Evolutionary conservation across 2,329 filamentous ascomycete species (phyloP), one percentile per base, ranked within the genome.

Genomic region (Fusarium xyrophilum): DNA sequence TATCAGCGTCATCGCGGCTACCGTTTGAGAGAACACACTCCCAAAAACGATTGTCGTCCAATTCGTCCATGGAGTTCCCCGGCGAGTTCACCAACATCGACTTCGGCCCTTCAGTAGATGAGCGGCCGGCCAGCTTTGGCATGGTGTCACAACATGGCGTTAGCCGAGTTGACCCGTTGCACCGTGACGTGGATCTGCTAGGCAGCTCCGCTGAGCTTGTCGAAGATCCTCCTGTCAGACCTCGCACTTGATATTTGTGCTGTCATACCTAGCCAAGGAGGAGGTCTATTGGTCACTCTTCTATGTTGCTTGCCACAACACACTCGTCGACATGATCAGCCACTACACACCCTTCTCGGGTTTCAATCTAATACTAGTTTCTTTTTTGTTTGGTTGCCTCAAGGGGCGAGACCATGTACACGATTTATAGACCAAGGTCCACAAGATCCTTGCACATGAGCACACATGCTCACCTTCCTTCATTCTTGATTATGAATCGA

Each of bases 11-110:
- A 15, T 76, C 69, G 51, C 75, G 68, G 25, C 78, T 89, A 25
- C 88, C 88, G 0, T 90, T 89, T 70, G 85, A 88, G 65, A 83
- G 86, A 9, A 83, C 80, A 27, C 81, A 80, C 38, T 88, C 86
- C 2, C 82, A 84, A 63, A 84, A 83, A 66, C 82, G 84, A 6
- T 76, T 82, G 12, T 86, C 85, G 4, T 81, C 82, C 8, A 80
- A 79, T 21, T 87, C 85, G 0, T 88, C 86, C 1, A 76, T 82
- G 39, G 81, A 81, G 2, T 81, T 81, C 15, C 80, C 80, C 0
- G 83, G 83, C 25, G 83, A 84, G 21, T 78, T 82, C 54, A 82
- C 77, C 25, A 80, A 83, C 25, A 73, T 79, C 40, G 80, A 83
- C 52, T 76, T 79, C 65, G 75, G 70, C 46, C 75, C 73, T 36